These are phyloP conservation scores for Yarrowia hollandica DNA, from an alignment of 805 yeast species.

Conservation along the genomic window DNA sequence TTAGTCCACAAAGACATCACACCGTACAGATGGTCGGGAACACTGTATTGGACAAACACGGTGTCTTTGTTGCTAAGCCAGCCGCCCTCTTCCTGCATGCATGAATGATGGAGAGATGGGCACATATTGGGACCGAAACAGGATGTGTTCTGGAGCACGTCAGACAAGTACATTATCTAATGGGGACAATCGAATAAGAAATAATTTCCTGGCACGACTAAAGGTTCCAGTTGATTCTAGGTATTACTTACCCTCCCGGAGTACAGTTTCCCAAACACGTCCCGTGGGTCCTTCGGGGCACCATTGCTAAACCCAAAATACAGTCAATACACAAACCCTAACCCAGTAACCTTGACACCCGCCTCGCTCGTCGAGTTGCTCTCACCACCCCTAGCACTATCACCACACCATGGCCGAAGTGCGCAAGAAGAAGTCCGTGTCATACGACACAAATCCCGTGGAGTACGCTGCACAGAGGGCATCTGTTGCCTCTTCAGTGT, in stretches of 20 bases:
- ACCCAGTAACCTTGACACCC: conserved; percentile 28
- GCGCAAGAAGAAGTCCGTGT: conserved; percentile 29
- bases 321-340: conserved; percentile 4
- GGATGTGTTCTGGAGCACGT: background rate
- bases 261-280: conserved; percentile 14
- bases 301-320: conserved; percentile 20
- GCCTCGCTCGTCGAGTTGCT: conserved; percentile 28
- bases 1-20: background rate
- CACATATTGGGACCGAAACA: conserved; percentile 2
- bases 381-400: conserved; percentile 24
- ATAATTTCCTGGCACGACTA: background rate
- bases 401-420: conserved; percentile 30
- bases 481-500: conserved; percentile 18
- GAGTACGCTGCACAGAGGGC: conserved; percentile 27
- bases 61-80: conserved; percentile 27
- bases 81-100: conserved; percentile 29
- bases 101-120: conserved; percentile 18
- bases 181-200: background rate
- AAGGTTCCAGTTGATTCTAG: background rate
- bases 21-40: conserved; percentile 8
- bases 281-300: conserved; percentile 21
- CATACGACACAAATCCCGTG: conserved; percentile 26
- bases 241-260: background rate
- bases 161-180: background rate
- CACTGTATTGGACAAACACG: conserved; percentile 18